phyloP scores from a whole-genome alignment of 148 eudicot species.

The Polygonum aviculare region DNA sequence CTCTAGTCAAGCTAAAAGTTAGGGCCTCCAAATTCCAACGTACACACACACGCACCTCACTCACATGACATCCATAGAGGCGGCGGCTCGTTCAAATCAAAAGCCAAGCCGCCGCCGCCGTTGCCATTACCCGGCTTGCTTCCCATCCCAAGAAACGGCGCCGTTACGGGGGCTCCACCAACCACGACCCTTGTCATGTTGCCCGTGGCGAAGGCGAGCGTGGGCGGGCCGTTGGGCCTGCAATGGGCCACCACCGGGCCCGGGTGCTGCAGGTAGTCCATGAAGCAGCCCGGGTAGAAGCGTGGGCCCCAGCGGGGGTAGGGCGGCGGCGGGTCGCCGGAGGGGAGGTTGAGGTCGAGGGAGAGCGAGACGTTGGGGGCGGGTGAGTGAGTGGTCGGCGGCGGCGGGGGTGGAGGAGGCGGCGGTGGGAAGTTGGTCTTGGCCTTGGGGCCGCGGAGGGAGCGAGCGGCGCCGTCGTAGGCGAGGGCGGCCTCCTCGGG shows the following conservation, averaged over 20 bases:
- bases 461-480: constrained; percentile 38
- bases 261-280: constrained; percentile 18
- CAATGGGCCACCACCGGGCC: not conserved
- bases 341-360: constrained; percentile 18
- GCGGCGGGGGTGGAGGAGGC: not conserved
- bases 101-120: constrained; percentile 18
- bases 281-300: constrained; percentile 20
- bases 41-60: not conserved
- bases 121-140: not conserved
- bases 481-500: constrained; percentile 43
- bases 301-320: not conserved
- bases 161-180: not conserved
- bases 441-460: constrained; percentile 35
- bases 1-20: not conserved
- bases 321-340: not conserved
- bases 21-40: constrained; percentile 3
- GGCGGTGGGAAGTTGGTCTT: constrained; percentile 36
- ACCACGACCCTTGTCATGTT: not conserved
- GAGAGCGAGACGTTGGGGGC: constrained; percentile 5
- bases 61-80: constrained; percentile 22
- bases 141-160: not conserved
- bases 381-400: not conserved
- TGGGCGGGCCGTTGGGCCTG: not conserved
- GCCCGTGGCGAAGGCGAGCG: not conserved
- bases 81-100: constrained; percentile 35